Percentiles rank a stretch among this genome's conserved stretches.
These are phyloP conservation scores for Debaryomyces prosopidis DNA, from an alignment of 805 yeast genomes.

Conservation along the genomic window DNA sequence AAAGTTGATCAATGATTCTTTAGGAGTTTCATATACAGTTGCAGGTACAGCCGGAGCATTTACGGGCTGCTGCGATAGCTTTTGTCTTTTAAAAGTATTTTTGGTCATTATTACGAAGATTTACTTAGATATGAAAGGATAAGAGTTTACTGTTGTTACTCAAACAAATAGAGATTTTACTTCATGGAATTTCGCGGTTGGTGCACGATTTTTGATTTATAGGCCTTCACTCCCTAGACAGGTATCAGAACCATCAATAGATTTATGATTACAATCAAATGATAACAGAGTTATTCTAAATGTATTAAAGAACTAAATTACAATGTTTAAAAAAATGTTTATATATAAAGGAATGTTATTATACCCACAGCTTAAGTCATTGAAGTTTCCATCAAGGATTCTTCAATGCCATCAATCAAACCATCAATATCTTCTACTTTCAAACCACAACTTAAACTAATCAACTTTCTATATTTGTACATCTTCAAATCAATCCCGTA, in stretches of 20 bases:
- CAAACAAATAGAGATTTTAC: no score
- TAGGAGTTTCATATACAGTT: constrained; percentile 15
- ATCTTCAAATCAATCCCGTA: constrained; percentile 55
- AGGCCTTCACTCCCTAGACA: no score
- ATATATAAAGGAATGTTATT: not conserved
- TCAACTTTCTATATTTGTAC: constrained; percentile 75
- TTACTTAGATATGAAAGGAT: not conserved
- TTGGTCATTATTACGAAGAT: not conserved
- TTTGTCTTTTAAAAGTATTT: constrained; percentile 9
- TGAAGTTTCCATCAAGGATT: constrained; percentile 26
- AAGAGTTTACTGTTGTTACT: no score
- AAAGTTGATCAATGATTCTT: constrained; percentile 19
- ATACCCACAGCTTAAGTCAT: not conserved
- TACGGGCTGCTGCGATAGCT: constrained; percentile 4
- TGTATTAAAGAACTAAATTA: not conserved
- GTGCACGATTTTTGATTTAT: no score
- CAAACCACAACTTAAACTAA: constrained; percentile 75
- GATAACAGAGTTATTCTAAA: not conserved
- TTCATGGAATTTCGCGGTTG: no score
- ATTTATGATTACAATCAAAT: no score
- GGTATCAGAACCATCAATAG: no score
- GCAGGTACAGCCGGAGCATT: constrained; percentile 9
- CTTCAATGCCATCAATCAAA: constrained; percentile 75
- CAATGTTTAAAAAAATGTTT: not conserved
- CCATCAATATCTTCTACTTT: constrained; percentile 79